Conservation (phyloP, 352 stramenopile genomes). For the Aphanomyces invadans region DNA sequence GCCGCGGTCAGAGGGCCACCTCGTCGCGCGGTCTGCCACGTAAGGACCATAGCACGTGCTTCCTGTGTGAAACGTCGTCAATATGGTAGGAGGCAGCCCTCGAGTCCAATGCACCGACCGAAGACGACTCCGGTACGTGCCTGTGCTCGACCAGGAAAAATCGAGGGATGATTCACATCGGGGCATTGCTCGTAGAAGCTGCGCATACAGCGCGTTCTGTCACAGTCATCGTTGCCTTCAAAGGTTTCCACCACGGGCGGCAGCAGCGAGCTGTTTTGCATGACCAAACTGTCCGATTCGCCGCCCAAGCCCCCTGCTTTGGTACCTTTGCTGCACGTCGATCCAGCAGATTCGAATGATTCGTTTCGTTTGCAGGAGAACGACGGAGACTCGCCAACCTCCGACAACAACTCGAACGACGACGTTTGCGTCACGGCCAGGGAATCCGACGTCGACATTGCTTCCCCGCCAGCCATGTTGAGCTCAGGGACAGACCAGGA, state of each 20-base stretch:
- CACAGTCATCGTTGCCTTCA: neutral
- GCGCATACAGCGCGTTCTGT: conserved; percentile 16
- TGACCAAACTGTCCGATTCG: conserved; percentile 23
- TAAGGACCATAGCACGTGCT: neutral
- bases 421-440: too few relatives aligned
- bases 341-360: neutral
- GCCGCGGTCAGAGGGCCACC: neutral
- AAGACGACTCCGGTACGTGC: conserved; percentile 19
- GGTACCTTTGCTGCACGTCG: neutral
- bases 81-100: neutral
- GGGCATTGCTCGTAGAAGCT: conserved; percentile 16
- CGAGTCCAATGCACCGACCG: neutral
- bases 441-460: too few relatives aligned
- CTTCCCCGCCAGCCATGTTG: too few relatives aligned
- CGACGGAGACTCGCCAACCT: too few relatives aligned
- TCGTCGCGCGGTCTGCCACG: neutral
- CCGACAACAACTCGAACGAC: too few relatives aligned
- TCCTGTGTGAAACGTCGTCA: neutral
- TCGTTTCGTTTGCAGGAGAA: neutral
- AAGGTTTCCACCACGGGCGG: neutral
- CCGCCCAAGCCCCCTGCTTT: conserved; percentile 6
- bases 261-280: conserved; percentile 10
- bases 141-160: too few relatives aligned
- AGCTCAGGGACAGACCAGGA: too few relatives aligned
- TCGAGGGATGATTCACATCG: too few relatives aligned